Evolutionary conservation across 805 yeast genomes (phyloP), one percentile per base, ranked within the genome.

Genomic region (Metschnikowia peoriensis): DNA sequence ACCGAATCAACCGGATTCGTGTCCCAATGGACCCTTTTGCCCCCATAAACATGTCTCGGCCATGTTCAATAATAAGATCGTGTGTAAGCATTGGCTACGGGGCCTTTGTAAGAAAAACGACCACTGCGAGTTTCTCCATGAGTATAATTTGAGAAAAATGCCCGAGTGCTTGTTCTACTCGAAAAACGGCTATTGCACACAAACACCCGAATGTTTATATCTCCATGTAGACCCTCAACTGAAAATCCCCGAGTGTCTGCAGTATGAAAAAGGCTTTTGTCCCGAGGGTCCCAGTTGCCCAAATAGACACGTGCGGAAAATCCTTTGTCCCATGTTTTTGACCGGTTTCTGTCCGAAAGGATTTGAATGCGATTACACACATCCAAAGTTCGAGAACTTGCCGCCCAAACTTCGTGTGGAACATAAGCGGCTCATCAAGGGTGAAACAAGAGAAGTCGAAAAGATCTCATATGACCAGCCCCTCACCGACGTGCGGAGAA

Each of bases 91-190:
- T 75, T 94, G 99, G 99, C 81, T 94, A 37, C 81, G 97, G 59
- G 99, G 99, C 0, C 79, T 94, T 37, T 94, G 99, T 71, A 94
- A 94, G 72, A 93, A 93, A 75, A 96, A 96, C 47, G 96, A 91
- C 61, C 89, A 89, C 59, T 94, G 99, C 70, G 99, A 94, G 73
- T 94, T 89, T 63, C 72, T 94, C 43, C 99, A 94, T 70, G 99
- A 94, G 66, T 92, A 92, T 65, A 93, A 94, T 65, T 72, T 94
- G 61, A 78, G 96, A 54, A 90, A 89, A 70, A 93, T 94, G 96
- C 98, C 98, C 3, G 99, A 94, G 68, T 94, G 99, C 68, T 81
- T 90, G 27, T 89, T 89, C 68, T 93, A 82, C 68, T 79, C 90
- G 42, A 85, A 89, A 66, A 84, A 83, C 59, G 96, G 96, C 6